These are phyloP conservation scores for Sarocladium brachiariae DNA, from an alignment of 2,329 filamentous ascomycete genomes.

Conservation along the genomic window DNA sequence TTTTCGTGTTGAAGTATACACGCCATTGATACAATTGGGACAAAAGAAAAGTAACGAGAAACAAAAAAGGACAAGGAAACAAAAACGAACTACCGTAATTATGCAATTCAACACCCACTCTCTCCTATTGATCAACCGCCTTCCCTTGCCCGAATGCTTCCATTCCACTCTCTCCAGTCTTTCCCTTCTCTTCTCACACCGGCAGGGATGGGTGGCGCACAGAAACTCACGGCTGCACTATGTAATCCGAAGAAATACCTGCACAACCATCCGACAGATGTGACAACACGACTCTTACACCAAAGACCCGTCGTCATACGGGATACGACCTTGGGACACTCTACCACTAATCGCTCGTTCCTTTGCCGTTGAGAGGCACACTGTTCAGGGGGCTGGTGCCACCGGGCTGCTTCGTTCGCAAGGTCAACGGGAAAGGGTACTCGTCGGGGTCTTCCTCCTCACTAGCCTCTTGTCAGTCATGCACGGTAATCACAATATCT, in stretches of 20 bases:
- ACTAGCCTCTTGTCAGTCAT: conserved; percentile 44
- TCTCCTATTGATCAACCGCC: not conserved
- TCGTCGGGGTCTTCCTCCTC: conserved; percentile 89
- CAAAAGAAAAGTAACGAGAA: not conserved
- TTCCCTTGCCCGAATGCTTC: not conserved
- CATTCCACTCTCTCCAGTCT: not conserved
- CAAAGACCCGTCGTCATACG: not conserved
- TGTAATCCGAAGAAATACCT: not conserved
- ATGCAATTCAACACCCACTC: conserved; percentile 1
- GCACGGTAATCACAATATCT: too few relatives aligned
- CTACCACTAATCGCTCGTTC: conserved; percentile 4
- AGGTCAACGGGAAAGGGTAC: conserved; percentile 53
- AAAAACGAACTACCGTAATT: conserved; percentile 7
- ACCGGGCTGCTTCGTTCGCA: conserved; percentile 44
- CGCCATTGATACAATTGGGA: conserved; percentile 1
- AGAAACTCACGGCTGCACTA: too few relatives aligned
- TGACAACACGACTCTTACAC: too few relatives aligned
- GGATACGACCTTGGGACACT: too few relatives aligned
- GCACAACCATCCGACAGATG: too few relatives aligned
- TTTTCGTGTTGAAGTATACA: not conserved
- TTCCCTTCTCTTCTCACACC: not conserved
- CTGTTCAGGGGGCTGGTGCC: conserved; percentile 25
- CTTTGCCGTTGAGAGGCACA: conserved; percentile 21
- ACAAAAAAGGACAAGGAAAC: not conserved
- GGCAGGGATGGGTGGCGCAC: too few relatives aligned